Percentiles rank a stretch among this genome's conserved stretches.
These are phyloP conservation scores for Backusella australiensis DNA, from an alignment of 192 early-diverging fungal genomes.

Conservation along the genomic window DNA sequence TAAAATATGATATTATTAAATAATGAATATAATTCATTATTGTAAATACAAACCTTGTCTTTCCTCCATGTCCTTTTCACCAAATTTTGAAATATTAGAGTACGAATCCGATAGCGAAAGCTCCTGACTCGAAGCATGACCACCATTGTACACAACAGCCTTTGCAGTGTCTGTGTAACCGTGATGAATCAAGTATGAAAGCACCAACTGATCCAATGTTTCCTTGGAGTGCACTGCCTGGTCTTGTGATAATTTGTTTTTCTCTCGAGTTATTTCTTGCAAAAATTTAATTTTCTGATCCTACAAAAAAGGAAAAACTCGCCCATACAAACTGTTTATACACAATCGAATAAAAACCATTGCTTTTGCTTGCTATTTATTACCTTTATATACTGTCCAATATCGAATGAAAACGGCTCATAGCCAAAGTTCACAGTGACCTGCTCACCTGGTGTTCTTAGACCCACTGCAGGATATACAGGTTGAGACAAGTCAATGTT, in stretches of 20 bases:
- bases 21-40: not conserved
- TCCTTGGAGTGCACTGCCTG: not conserved
- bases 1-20: slow-evolving; percentile 12
- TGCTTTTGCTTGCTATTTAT: not conserved
- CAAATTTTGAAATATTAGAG: not conserved
- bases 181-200: slow-evolving; percentile 81
- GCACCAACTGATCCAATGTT: slow-evolving; percentile 62
- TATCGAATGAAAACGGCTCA: slow-evolving; percentile 67
- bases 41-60: not conserved
- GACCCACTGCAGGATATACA: slow-evolving; percentile 72
- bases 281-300: slow-evolving; percentile 11
- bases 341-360: not conserved
- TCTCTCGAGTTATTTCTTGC: not conserved
- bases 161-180: slow-evolving; percentile 79
- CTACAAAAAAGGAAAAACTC: not conserved
- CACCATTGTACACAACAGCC: slow-evolving; percentile 42
- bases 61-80: slow-evolving; percentile 9
- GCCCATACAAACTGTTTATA: not conserved
- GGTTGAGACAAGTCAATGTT: slow-evolving; percentile 34
- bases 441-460: slow-evolving; percentile 70
- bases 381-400: slow-evolving; percentile 63
- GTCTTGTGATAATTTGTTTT: not conserved
- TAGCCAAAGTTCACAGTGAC: slow-evolving; percentile 81
- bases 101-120: not conserved
- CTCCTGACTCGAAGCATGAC: not conserved